Evolutionary conservation across 1,139 yeast species (phyloP), one percentile per base, ranked within the genome.

Genomic region (Hemisphaericaspora xylanilytica): DNA sequence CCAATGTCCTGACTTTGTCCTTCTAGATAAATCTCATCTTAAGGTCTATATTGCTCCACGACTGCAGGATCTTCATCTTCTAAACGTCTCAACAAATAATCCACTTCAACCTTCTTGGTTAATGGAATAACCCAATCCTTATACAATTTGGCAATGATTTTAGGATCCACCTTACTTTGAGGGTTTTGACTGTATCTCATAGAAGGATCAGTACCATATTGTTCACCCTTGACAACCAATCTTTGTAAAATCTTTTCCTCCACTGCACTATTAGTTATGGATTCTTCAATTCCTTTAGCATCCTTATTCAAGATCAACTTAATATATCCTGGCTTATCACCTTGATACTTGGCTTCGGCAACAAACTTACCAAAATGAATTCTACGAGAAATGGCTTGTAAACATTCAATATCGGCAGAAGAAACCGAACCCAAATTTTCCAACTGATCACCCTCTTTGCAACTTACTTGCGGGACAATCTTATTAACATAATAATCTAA

Each of bases 351-450:
- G 31, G 96, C 85, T 59, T 92, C 98, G 5, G 98, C 98, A 5
- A 92, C 98, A 67, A 92, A 92, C 62, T 85, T 87, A 37, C 97
- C 98, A 63, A 92, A 92, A 64, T 92, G 98, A 49, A 92, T 88
- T 57, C 98, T 77, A 53, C 98, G 75, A n/a, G 96, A 85, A 35
- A 92, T 66, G 4, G 96, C 82, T 60, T 90, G 97, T 47, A 92
- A 71, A 50, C 86, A 79, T 49, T 85, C 95, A 43, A 92, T 85
- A 57, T 92, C 98, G 49, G 88, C 73, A 28, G 80, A 69, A 1
- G 95, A 84, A 31, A 94, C 88, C 18, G 95, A 84, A 0, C 98
- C 98, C 45, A 80, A 72, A 59, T 90, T 92, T 56, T 90, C 97
- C 36, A 73, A 67, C 54, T 88, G 95, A 43, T 87, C 94, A 9